Conservation (phyloP, 2,329 filamentous ascomycete genomes). For the Trichoderma lentiforme region DNA sequence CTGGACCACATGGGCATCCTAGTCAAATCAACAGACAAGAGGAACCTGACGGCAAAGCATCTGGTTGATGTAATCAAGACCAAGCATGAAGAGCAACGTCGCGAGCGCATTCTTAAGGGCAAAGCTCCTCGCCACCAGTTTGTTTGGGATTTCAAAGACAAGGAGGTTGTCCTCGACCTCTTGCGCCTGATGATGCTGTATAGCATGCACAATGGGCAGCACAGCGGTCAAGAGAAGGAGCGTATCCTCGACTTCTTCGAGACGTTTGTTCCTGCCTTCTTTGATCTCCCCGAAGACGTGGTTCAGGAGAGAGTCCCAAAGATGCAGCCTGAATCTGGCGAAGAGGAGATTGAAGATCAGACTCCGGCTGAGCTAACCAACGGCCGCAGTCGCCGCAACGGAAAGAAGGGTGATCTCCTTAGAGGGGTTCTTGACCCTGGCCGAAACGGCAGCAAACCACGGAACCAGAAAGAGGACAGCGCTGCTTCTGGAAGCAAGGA, state of each 20-base stretch:
- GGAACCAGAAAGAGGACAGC: conserved; percentile 77
- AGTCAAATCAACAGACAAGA: conserved; percentile 85
- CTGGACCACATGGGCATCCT: conserved; percentile 95
- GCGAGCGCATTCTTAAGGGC: conserved; percentile 60
- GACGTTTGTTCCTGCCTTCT: conserved; percentile 72
- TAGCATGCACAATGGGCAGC: conserved; percentile 65
- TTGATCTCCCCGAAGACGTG: conserved; percentile 68
- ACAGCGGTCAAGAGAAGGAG: conserved; percentile 69
- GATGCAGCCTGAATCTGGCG: conserved; percentile 66
- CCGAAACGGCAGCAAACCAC: conserved; percentile 66
- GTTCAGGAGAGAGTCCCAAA: conserved; percentile 65
- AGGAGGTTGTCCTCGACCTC: conserved; percentile 62
- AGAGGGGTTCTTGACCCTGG: conserved; percentile 80
- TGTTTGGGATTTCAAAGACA: conserved; percentile 69
- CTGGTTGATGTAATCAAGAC: conserved; percentile 88
- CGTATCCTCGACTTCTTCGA: conserved; percentile 73
- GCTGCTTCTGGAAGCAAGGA: conserved; percentile 73
- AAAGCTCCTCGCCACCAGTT: conserved; percentile 69
- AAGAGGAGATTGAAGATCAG: conserved; percentile 74
- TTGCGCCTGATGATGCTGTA: conserved; percentile 62
- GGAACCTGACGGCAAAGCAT: conserved; percentile 84
- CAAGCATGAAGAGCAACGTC: conserved; percentile 86
- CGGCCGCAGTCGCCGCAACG: conserved; percentile 64
- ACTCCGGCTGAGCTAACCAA: conserved; percentile 69
- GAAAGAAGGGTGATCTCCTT: conserved; percentile 76